phyloP scores from a whole-genome alignment of 768 basidiomycete genomes.

The Calocybe indica region DNA sequence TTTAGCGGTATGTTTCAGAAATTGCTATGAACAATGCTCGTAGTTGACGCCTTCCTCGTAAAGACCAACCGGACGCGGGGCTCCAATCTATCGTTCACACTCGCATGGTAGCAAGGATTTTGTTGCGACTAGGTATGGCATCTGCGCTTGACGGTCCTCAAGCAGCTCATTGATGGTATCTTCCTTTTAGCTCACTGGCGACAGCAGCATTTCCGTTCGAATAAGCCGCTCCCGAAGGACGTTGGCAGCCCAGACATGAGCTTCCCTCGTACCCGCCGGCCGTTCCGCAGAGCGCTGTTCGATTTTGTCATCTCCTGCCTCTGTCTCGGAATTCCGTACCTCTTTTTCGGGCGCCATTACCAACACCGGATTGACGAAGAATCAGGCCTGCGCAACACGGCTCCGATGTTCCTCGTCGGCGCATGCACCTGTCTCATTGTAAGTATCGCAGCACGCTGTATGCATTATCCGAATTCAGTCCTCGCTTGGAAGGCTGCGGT shows the following conservation, averaged over 20 bases:
- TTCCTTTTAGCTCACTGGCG: slow-evolving; percentile 54
- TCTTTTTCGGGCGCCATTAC: slow-evolving; percentile 55
- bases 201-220: slow-evolving; percentile 62
- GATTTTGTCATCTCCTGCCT: slow-evolving; percentile 58
- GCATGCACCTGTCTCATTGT: slow-evolving; percentile 63
- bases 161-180: neutral
- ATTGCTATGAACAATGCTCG: neutral
- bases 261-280: slow-evolving; percentile 23
- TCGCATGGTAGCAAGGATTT: slow-evolving; percentile 61
- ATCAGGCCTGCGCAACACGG: slow-evolving; percentile 41
- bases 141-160: neutral
- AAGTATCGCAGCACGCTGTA: slow-evolving; percentile 20
- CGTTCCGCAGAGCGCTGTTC: slow-evolving; percentile 42
- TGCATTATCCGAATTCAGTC: slow-evolving; percentile 1
- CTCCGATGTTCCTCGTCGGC: slow-evolving; percentile 58
- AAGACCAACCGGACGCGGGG: slow-evolving; percentile 29
- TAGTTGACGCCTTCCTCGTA: slow-evolving; percentile 6
- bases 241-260: slow-evolving; percentile 21
- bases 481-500: slow-evolving; percentile 58
- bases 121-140: slow-evolving; percentile 59
- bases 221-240: slow-evolving; percentile 60
- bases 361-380: slow-evolving; percentile 55
- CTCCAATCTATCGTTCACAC: slow-evolving; percentile 49
- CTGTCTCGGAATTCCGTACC: slow-evolving; percentile 75
- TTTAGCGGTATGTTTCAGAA: slow-evolving; percentile 19